Evolutionary conservation across 1,139 yeast species (phyloP), one percentile per base, ranked within the genome.

Genomic region (Scheffersomyces lignicola): DNA sequence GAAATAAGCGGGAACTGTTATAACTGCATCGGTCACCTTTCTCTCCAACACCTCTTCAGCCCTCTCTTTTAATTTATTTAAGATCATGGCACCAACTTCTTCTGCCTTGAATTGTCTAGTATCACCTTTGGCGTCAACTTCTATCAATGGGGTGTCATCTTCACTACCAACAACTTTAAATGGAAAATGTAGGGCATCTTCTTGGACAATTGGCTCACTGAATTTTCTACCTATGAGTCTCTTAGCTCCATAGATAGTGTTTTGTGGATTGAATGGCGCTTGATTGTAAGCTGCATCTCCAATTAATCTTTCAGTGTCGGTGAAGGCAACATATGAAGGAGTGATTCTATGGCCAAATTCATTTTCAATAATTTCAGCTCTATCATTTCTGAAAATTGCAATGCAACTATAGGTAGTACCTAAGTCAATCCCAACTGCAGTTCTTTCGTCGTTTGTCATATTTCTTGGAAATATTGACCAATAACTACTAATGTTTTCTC

Each of bases 381-480:
- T 70, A 54, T 80, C 86, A 51, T 80, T 80, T 41, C 83, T 65
- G 76, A 79, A 84, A 76, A 76, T 95, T 42, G 87, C 90, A 51
- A 83, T 90, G 78, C 90, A 83, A 37, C 89, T 82, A 70, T 83
- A 83, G 39, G 90, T 83, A 42, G 90, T 83, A 68, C 90, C 90
- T 73, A 83, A 81, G 72, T 83, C 90, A 67, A 83, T 83, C 66
- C 90, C 90, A 52, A 83, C 78, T 63, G 89, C 87, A 81, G 95
- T 95, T 81, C n/a, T n/a, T n/a, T 89, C 92, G 83, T 95, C 96
- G 81, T 88, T 96, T 81, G 89, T 85, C 89, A 82, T 82, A 68
- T 69, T 76, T n/a, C n/a, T n/a, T n/a, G n/a, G n/a, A n/a, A n/a
- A n/a, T n/a, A n/a, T n/a, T n/a, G n/a, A n/a, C n/a, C n/a, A n/a